phyloP scores from a whole-genome alignment of 1,284 basidiomycete genomes.

The Boletus smithii region DNA sequence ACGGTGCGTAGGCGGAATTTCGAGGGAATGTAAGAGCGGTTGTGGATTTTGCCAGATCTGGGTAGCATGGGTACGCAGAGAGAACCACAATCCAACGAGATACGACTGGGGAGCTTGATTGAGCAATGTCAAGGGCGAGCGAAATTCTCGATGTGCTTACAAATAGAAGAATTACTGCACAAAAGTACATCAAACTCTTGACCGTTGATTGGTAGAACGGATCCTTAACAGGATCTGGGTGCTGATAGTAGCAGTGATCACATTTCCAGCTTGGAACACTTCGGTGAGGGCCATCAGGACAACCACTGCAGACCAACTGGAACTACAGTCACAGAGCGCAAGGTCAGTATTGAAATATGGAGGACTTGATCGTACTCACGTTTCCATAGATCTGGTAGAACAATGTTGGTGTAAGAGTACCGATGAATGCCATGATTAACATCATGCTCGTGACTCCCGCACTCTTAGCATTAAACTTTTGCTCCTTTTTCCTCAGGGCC shows the following conservation, averaged over 20 bases:
- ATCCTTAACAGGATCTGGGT: slow-evolving; percentile 89
- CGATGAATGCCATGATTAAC: slow-evolving; percentile 99
- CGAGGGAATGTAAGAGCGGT: slow-evolving; percentile 70
- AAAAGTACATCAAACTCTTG: slow-evolving; percentile 92
- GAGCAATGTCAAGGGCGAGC: background rate
- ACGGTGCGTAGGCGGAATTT: slow-evolving; percentile 56
- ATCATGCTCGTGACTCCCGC: slow-evolving; percentile 99
- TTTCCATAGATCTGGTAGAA: slow-evolving; percentile 99
- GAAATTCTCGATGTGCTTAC: slow-evolving; percentile 51
- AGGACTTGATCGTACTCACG: slow-evolving; percentile 50
- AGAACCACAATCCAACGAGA: slow-evolving; percentile 97
- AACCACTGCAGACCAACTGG: slow-evolving; percentile 89
- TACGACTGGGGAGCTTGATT: slow-evolving; percentile 68
- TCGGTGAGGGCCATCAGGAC: slow-evolving; percentile 51
- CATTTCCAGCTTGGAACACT: slow-evolving; percentile 73
- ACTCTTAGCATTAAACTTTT: slow-evolving; percentile 96
- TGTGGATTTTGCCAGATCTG: slow-evolving; percentile 99
- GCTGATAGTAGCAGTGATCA: slow-evolving; percentile 91
- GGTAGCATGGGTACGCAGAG: slow-evolving; percentile 93
- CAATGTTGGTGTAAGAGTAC: slow-evolving; percentile 90
- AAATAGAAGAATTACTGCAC: slow-evolving; percentile 84
- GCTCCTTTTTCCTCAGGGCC: slow-evolving; percentile 89
- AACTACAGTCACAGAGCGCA: slow-evolving; percentile 59
- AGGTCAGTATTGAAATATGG: slow-evolving; percentile 9
- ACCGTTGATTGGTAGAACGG: slow-evolving; percentile 97